phyloP scores from a whole-genome alignment of 2,329 filamentous ascomycete species.

The Cordyceps javanica region DNA sequence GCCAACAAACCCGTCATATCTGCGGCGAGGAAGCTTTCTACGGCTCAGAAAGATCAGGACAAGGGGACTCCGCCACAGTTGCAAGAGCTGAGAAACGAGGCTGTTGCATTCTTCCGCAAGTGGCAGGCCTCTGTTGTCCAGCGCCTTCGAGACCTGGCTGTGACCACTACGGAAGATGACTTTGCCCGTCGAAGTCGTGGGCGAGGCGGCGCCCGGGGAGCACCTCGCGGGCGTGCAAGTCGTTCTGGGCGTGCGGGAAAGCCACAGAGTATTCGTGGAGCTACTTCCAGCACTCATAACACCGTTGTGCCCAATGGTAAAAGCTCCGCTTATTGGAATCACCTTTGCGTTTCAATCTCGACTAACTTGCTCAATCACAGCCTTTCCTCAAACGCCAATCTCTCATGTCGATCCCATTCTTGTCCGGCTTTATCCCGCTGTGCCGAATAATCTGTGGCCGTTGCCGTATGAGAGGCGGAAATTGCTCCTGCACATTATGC shows the following conservation, averaged over 20 bases:
- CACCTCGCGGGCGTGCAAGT: constrained; percentile 13
- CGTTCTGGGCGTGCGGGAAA: constrained; percentile 7
- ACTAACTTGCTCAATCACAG: constrained; percentile 17
- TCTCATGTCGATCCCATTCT: constrained; percentile 42
- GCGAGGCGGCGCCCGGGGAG: constrained; percentile 23
- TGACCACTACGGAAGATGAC: constrained; percentile 19
- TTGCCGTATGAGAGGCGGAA: constrained; percentile 56
- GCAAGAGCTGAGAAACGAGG: constrained; percentile 62
- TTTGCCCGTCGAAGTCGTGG: constrained; percentile 20
- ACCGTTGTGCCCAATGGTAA: constrained; percentile 29
- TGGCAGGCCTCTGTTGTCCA: constrained; percentile 70
- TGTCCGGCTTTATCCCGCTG: constrained; percentile 48
- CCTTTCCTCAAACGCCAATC: constrained; percentile 34
- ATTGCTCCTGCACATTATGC: constrained; percentile 63
- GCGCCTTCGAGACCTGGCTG: constrained; percentile 63
- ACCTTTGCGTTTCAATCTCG: constrained; percentile 13
- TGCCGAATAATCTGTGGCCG: constrained; percentile 53
- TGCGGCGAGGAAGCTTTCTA: constrained; percentile 26
- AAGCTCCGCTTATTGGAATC: neutral
- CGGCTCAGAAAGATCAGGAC: neutral
- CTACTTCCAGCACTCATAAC: constrained; percentile 20
- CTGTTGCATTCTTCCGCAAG: constrained; percentile 66
- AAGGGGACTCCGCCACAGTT: constrained; percentile 34
- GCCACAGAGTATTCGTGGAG: constrained; percentile 12
- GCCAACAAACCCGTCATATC: constrained; percentile 23